Percentiles rank a stretch among this genome's conserved stretches.
Evolutionary conservation across 179 eudicot species (phyloP).

Genomic region (Dionaea muscipula): DNA sequence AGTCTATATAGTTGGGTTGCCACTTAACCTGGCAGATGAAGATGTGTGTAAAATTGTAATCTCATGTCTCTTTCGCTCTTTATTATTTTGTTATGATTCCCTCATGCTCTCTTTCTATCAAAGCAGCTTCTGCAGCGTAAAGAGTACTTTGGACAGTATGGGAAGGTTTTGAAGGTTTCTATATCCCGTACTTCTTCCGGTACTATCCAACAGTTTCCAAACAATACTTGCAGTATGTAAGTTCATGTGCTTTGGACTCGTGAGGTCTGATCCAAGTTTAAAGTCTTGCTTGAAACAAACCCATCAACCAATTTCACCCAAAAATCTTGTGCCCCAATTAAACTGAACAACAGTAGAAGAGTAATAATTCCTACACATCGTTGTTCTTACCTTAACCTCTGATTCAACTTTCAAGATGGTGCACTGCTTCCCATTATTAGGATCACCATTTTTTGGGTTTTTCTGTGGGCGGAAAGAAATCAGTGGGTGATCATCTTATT

Average conservation of each 20-base stretch:
- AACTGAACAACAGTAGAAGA: no score
- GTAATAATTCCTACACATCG: no score
- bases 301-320: no score
- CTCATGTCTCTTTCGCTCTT: neutral
- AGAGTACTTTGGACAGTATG: slow-evolving; percentile 82
- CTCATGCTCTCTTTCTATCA: neutral
- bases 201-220: slow-evolving; percentile 72
- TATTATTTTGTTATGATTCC: slow-evolving; percentile 9
- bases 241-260: slow-evolving; percentile 17
- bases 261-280: no score
- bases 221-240: slow-evolving; percentile 87
- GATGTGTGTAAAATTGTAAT: slow-evolving; percentile 34
- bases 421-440: no score
- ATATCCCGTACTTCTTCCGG: slow-evolving; percentile 88
- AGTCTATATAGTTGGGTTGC: slow-evolving; percentile 83
- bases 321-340: no score
- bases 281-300: no score
- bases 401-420: no score
- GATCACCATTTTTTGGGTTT: no score
- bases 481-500: no score
- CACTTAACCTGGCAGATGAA: slow-evolving; percentile 78
- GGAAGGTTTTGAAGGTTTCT: slow-evolving; percentile 78
- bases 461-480: no score
- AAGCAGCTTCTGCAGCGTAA: slow-evolving; percentile 62
- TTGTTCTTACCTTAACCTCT: no score